Evolutionary conservation across 257 asterid species (phyloP).

Genomic region (Forsythia viridissima): DNA sequence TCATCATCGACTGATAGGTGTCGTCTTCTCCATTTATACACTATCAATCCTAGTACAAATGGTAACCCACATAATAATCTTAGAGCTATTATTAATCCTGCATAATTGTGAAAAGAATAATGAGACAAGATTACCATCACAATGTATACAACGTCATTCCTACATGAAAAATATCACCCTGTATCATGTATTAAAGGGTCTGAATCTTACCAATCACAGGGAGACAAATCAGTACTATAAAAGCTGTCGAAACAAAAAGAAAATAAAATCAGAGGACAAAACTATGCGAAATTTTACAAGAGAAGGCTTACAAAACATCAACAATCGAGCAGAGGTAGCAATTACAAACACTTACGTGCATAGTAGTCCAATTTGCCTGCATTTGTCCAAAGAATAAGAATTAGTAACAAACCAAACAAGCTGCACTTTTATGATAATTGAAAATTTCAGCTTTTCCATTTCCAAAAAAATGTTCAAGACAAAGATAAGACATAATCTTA

Average conservation of each 20-base stretch:
- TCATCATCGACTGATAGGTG: conserved; percentile 33
- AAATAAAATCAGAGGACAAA: conserved; percentile 1
- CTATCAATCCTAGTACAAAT: conserved; percentile 31
- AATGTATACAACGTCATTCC: not conserved
- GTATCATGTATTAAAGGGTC: not conserved
- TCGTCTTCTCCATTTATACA: conserved; percentile 32
- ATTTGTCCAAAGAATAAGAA: conserved; percentile 24
- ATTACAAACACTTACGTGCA: conserved; percentile 23
- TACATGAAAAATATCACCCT: not conserved
- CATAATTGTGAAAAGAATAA: conserved; percentile 12
- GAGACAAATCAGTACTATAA: conserved; percentile 2
- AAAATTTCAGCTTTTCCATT: not conserved
- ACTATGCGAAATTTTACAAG: not conserved
- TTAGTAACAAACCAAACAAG: conserved; percentile 19
- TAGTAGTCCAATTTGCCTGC: conserved; percentile 49
- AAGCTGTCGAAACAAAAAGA: conserved; percentile 21
- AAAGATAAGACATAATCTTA: conserved; percentile 19
- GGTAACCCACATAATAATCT: conserved; percentile 41
- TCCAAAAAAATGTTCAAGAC: not conserved
- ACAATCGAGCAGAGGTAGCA: not conserved
- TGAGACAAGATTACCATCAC: not conserved
- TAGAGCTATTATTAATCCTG: conserved; percentile 39
- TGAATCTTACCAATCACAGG: conserved; percentile 29
- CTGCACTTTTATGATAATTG: not conserved
- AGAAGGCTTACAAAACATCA: not conserved